phyloP scores from a whole-genome alignment of 163 green algal genomes.

The Scenedesmus sp. region DNA sequence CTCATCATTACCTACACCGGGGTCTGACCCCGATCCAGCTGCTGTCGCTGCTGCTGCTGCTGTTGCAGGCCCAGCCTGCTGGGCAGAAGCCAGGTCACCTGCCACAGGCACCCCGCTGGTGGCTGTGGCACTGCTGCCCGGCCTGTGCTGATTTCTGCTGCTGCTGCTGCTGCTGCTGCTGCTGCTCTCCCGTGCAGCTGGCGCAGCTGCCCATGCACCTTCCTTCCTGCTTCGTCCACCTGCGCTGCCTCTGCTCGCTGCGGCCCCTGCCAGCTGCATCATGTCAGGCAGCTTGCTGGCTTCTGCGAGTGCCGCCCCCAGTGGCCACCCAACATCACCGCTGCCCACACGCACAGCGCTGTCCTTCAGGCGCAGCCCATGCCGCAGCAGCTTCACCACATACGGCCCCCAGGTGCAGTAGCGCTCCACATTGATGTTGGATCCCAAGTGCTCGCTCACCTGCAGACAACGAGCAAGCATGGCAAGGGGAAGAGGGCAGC shows the following conservation, averaged over 20 bases:
- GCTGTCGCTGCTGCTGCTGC: not conserved
- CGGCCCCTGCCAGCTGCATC: not conserved
- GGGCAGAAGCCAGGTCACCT: not conserved
- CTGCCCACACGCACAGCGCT: not conserved
- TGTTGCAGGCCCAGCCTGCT: not conserved
- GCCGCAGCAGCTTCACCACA: slow-evolving; percentile 48
- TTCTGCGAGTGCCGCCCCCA: slow-evolving; percentile 47
- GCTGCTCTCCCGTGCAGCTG: not conserved
- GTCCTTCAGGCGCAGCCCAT: slow-evolving; percentile 46
- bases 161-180: not conserved
- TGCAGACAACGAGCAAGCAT: not conserved
- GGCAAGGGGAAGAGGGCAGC: not conserved
- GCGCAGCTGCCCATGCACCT: not conserved
- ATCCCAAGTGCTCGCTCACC: slow-evolving; percentile 17
- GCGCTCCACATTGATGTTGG: slow-evolving; percentile 54
- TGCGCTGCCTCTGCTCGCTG: no score
- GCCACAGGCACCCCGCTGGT: not conserved
- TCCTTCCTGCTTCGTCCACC: not conserved
- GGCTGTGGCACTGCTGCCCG: not conserved
- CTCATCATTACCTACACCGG: not conserved
- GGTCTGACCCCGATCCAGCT: not conserved
- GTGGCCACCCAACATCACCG: slow-evolving; percentile 42
- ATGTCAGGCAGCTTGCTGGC: slow-evolving; percentile 34
- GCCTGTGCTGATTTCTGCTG: not conserved
- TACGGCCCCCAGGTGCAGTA: slow-evolving; percentile 61